Evolutionary conservation across 805 yeast species (phyloP).

Genomic region (Wickerhamomyces rabaulensis): DNA sequence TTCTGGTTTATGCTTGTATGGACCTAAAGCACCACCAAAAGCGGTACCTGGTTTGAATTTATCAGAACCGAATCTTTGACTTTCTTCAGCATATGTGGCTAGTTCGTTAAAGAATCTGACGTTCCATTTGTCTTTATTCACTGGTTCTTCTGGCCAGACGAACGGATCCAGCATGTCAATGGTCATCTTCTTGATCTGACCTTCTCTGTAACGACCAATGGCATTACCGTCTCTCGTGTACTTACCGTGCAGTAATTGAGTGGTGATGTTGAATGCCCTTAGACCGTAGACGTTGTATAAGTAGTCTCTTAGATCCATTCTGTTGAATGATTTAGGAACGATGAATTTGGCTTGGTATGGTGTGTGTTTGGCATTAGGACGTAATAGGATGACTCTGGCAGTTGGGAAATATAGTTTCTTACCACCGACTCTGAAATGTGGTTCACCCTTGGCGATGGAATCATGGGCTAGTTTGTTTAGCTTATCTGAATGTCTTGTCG

Average conservation of each 20-base stretch:
- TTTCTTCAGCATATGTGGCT: slow-evolving; percentile 46
- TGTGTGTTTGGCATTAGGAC: slow-evolving; percentile 94
- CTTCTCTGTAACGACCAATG: slow-evolving; percentile 65
- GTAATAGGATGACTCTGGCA: slow-evolving; percentile 70
- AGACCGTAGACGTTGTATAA: slow-evolving; percentile 86
- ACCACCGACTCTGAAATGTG: slow-evolving; percentile 83
- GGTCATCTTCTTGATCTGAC: slow-evolving; percentile 93
- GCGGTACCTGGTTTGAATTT: slow-evolving; percentile 60
- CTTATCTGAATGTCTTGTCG: slow-evolving; percentile 22
- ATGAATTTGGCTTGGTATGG: slow-evolving; percentile 96
- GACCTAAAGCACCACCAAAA: slow-evolving; percentile 63
- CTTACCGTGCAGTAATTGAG: slow-evolving; percentile 73
- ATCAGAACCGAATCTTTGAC: slow-evolving; percentile 60
- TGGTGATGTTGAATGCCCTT: slow-evolving; percentile 82
- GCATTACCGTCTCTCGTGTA: slow-evolving; percentile 55
- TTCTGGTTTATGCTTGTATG: slow-evolving; percentile 53
- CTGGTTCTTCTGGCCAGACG: slow-evolving; percentile 78
- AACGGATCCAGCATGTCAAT: slow-evolving; percentile 95
- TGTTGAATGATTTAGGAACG: slow-evolving; percentile 91
- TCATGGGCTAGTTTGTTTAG: slow-evolving; percentile 27
- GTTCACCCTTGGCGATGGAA: slow-evolving; percentile 54
- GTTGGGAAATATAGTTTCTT: slow-evolving; percentile 77
- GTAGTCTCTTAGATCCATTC: slow-evolving; percentile 91
- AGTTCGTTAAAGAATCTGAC: slow-evolving; percentile 40
- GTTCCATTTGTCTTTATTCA: slow-evolving; percentile 37